Conservation (phyloP, 2,329 filamentous ascomycete species). For the Alternaria tenuissima region DNA sequence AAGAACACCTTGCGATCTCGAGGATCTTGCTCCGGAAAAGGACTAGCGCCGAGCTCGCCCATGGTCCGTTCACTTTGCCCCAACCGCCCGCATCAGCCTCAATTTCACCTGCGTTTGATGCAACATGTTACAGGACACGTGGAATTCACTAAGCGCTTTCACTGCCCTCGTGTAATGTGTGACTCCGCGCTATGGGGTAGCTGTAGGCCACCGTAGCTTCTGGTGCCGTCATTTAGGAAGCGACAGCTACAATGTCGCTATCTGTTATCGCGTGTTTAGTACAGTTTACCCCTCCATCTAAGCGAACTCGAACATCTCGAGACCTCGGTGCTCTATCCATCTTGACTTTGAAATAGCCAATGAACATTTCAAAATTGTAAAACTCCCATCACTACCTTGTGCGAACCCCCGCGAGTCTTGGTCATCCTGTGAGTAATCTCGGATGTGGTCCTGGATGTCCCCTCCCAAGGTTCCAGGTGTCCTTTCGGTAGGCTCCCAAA, state of each 20-base stretch:
- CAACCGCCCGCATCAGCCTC: slow-evolving; percentile 40
- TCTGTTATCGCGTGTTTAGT: slow-evolving; percentile 6
- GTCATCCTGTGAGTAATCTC: not conserved
- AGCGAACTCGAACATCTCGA: slow-evolving; percentile 8
- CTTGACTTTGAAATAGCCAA: not conserved
- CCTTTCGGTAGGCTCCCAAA: slow-evolving; percentile 8
- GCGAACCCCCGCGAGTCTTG: not conserved
- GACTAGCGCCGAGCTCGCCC: slow-evolving; percentile 35
- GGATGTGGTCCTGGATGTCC: not conserved
- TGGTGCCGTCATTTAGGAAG: not conserved
- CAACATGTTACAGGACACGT: slow-evolving; percentile 44
- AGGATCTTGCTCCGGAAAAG: slow-evolving; percentile 24
- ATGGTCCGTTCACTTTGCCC: slow-evolving; percentile 26
- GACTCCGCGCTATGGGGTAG: slow-evolving; percentile 15
- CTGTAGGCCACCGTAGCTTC: slow-evolving; percentile 5
- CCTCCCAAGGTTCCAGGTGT: slow-evolving; percentile 11
- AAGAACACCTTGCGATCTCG: slow-evolving; percentile 44
- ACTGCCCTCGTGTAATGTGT: not conserved
- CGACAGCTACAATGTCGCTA: slow-evolving; percentile 5
- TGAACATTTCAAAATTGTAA: not conserved
- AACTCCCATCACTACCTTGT: not conserved
- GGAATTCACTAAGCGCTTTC: slow-evolving; percentile 22
- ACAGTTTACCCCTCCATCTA: slow-evolving; percentile 17
- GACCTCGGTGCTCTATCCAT: not conserved
- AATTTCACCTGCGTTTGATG: slow-evolving; percentile 38